phyloP scores from a whole-genome alignment of 2,329 filamentous ascomycete genomes.

The Paracamarosporium sp. region DNA sequence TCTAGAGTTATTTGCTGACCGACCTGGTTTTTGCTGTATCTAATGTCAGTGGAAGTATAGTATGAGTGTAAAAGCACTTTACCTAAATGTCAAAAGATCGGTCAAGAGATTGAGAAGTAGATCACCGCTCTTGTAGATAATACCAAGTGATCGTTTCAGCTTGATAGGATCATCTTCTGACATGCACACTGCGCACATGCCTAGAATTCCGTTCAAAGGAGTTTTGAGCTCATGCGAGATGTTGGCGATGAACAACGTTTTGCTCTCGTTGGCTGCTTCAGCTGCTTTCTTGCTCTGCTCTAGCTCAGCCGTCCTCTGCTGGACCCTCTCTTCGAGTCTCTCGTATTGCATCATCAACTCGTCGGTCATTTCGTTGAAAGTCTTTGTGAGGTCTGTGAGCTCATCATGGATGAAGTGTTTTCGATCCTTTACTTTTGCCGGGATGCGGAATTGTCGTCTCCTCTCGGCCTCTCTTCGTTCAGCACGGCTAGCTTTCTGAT shows the following conservation, averaged over 20 bases:
- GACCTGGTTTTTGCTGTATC: conserved; percentile 83
- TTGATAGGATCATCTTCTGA: conserved; percentile 80
- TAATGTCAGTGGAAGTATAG: not conserved
- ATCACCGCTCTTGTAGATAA: conserved; percentile 88
- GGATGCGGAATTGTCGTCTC: conserved; percentile 77
- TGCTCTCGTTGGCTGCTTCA: conserved; percentile 94
- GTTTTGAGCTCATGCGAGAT: conserved; percentile 90
- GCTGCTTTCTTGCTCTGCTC: conserved; percentile 91
- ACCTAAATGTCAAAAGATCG: conserved; percentile 80
- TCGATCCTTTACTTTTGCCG: conserved; percentile 77
- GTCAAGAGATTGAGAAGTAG: conserved; percentile 84
- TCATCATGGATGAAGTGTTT: conserved; percentile 84
- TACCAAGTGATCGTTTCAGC: conserved; percentile 83
- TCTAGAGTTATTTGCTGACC: conserved; percentile 83
- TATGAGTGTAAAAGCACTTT: not conserved
- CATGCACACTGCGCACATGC: conserved; percentile 93
- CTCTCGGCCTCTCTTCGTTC: conserved; percentile 48
- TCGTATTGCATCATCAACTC: conserved; percentile 88
- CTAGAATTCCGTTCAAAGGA: conserved; percentile 92
- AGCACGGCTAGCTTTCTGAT: conserved; percentile 40
- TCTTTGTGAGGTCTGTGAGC: conserved; percentile 78
- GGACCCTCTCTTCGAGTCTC: conserved; percentile 82
- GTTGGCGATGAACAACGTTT: conserved; percentile 96
- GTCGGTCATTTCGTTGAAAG: conserved; percentile 94
- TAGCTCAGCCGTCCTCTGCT: conserved; percentile 80